phyloP scores from a whole-genome alignment of 2,329 filamentous ascomycete genomes.

The Diaporthe sp. region DNA sequence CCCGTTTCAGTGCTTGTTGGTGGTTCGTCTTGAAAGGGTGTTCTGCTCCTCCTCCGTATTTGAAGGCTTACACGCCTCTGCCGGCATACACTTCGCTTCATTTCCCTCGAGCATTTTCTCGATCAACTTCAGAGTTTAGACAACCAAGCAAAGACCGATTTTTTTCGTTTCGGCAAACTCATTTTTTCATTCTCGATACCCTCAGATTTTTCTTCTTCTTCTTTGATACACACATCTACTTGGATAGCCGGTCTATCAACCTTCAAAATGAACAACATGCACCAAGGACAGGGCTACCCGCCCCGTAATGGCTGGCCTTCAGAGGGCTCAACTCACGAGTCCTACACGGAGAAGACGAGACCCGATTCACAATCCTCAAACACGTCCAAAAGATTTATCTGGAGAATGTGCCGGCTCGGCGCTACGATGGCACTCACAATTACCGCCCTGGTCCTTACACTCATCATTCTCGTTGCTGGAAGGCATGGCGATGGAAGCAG shows the following conservation, averaged over 20 bases:
- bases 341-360: not conserved
- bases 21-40: conserved; percentile 12
- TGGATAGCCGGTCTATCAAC: conserved; percentile 19
- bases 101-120: not conserved
- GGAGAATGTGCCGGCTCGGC: conserved; percentile 37
- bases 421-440: conserved; percentile 32
- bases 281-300: not conserved
- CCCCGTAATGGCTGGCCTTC: conserved; percentile 20
- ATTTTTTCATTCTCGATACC: conserved; percentile 11
- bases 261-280: conserved; percentile 12
- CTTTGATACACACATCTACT: not conserved
- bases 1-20: conserved; percentile 24
- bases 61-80: conserved; percentile 20
- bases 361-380: not conserved
- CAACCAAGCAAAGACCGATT: not conserved
- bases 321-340: conserved; percentile 1
- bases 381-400: conserved; percentile 29
- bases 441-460: conserved; percentile 36
- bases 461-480: conserved; percentile 38
- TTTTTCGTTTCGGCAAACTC: not conserved
- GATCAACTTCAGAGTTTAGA: not conserved
- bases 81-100: not conserved
- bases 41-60: conserved; percentile 2
- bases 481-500: conserved; percentile 35
- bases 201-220: not conserved